These are phyloP conservation scores for Leishmania tropica DNA, from an alignment of 208 protist species.

Conservation along the genomic window DNA sequence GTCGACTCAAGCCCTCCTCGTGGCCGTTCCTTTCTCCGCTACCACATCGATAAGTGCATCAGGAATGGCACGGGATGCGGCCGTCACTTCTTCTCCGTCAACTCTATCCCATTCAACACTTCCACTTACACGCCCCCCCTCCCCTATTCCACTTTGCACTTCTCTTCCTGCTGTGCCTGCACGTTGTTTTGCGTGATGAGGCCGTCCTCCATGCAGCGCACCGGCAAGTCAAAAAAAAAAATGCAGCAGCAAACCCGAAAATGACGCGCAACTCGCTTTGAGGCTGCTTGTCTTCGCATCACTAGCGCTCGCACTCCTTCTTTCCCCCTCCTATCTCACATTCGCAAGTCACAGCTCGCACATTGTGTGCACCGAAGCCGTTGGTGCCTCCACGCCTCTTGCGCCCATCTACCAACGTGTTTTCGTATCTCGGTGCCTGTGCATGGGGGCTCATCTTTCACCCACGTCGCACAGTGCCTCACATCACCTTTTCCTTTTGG, in stretches of 20 bases:
- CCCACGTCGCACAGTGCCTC: neutral
- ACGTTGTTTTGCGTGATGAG: too few species aligned
- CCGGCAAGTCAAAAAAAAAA: too few species aligned
- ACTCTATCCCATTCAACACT: neutral
- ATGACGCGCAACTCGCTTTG: too few species aligned
- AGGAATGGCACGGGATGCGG: neutral
- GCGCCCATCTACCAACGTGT: too few species aligned
- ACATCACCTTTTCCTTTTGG: neutral
- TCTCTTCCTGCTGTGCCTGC: too few species aligned
- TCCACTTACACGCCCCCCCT: neutral
- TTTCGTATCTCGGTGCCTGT: neutral
- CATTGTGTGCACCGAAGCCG: neutral
- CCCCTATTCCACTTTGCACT: neutral
- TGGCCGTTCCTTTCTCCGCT: neutral
- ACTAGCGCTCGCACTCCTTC: too few species aligned
- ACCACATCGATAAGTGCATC: neutral
- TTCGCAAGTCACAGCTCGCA: too few species aligned
- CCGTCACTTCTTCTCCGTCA: neutral
- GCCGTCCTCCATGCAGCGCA: too few species aligned
- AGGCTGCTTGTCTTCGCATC: too few species aligned
- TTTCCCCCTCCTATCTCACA: too few species aligned
- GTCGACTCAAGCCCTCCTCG: neutral
- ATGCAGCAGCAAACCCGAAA: too few species aligned
- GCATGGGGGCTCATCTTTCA: neutral
- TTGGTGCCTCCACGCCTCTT: neutral